Evolutionary conservation across 805 yeast species (phyloP), one percentile per base, ranked within the genome.

Genomic region (Clavispora santaluciae): DNA sequence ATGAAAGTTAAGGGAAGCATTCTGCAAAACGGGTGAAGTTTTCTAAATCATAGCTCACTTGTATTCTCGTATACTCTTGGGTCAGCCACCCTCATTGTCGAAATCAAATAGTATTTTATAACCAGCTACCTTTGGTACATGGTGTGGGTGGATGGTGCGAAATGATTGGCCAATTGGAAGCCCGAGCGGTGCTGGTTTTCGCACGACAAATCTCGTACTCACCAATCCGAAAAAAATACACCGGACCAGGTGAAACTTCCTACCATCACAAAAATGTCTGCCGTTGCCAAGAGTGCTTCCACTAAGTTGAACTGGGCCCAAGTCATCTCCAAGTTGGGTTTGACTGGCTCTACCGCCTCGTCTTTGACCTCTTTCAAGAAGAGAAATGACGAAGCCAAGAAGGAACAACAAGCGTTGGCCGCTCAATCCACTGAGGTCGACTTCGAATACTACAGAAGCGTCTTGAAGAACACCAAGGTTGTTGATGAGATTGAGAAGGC

Each of bases 321-420:
- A 72, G 81, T 93, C 63, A 78, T 86, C 64, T 72, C 90, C 54
- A 80, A 89, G 54, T 78, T 93, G 62, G 96, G 96, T 45, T 78
- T 93, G 62, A 80, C 96, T 46, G 99, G 99, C 49, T 72, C 82
- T 61, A 93, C 99, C 48, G 95, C 96, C 45, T 62, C 86, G 40
- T 79, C 95, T 33, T 75, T 93, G 65, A 79, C 93, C 40, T 78
- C 95, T 22, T 93, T 93, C 84, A 90, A 90, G 73, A 91, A 93
- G 86, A 87, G 99, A 79, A 84, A 89, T 69, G 99, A 93, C 61
- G 98, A 93, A 66, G 98, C 98, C 55, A 85, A 89, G 75, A 83
- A 87, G 73, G 78, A 76, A 58, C 72, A 86, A 56, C 70, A 75
- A 55, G 83, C 81, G 50, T 75, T 91, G 55, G 73, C 80, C 62